Conservation (phyloP, 2,329 filamentous ascomycete genomes). For the Blastomyces silverae region DNA sequence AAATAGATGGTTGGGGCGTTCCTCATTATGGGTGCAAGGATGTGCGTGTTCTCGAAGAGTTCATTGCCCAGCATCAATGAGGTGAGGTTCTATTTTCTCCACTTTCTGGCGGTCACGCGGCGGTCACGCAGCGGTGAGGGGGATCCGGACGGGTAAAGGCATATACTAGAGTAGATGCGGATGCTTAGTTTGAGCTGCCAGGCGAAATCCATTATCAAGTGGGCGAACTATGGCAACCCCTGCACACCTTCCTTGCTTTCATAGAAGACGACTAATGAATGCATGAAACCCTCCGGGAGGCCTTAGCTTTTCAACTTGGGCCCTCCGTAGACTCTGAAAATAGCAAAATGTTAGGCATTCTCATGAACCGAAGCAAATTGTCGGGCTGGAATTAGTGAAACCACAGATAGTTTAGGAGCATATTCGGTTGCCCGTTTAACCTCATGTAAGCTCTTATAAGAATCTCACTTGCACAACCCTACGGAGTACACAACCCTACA, state of each 20-base stretch:
- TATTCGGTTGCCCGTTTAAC: no score
- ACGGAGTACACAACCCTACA: no score
- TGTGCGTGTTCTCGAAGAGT: slow-evolving; percentile 1
- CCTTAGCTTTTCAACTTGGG: no score
- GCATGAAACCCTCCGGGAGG: background rate
- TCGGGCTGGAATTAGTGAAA: no score
- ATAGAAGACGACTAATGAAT: background rate
- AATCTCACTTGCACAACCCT: no score
- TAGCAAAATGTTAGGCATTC: background rate
- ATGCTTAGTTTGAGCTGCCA: background rate
- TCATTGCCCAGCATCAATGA: slow-evolving; percentile 3
- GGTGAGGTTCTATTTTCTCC: background rate
- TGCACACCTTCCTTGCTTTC: background rate
- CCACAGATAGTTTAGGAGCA: no score
- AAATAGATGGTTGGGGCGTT: slow-evolving; percentile 10
- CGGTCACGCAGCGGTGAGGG: no score
- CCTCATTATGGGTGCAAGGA: slow-evolving; percentile 9
- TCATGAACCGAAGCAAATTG: no score
- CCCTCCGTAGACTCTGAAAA: background rate
- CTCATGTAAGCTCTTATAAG: no score
- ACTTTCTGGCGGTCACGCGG: no score
- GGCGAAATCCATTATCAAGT: background rate
- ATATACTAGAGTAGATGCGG: background rate
- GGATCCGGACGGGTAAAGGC: no score
- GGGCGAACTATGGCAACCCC: background rate